A percentile compares a stretch with the other conserved stretches of the same genome.
These are phyloP conservation scores for Acacia crassicarpa DNA, from an alignment of 306 rosid genomes.

Conservation along the genomic window DNA sequence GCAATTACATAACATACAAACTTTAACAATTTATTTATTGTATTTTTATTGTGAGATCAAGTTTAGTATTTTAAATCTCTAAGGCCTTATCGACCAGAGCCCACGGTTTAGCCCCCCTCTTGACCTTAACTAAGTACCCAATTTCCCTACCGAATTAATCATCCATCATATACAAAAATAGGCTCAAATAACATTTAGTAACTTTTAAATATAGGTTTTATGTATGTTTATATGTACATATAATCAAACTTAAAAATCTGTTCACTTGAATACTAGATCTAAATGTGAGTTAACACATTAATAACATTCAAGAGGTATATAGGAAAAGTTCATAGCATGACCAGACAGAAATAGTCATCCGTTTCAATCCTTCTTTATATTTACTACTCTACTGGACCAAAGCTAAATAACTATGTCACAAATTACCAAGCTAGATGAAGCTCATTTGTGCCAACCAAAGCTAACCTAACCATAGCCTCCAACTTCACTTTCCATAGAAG, in stretches of 20 bases:
- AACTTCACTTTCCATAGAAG: not conserved
- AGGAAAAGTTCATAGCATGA: not conserved
- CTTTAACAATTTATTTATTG: not conserved
- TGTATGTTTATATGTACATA: too few relatives aligned
- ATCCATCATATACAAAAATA: not conserved
- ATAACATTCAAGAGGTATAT: not conserved
- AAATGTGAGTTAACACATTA: not conserved
- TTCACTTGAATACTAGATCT: not conserved
- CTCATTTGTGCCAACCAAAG: not conserved
- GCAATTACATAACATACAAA: not conserved
- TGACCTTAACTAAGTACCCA: not conserved
- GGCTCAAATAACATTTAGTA: not conserved
- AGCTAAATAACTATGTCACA: not conserved
- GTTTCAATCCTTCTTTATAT: not conserved
- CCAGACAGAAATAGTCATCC: not conserved
- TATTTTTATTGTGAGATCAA: not conserved
- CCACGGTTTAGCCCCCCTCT: too few relatives aligned
- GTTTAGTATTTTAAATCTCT: not conserved
- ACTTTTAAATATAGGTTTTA: not conserved
- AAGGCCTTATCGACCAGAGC: too few relatives aligned
- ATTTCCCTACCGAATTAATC: not conserved
- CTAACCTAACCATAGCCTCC: not conserved
- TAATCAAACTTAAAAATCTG: not conserved
- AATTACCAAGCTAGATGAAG: not conserved
- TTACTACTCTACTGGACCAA: not conserved